Base-by-base conservation (phyloP, 1,139 yeast species). In the Saccharomycopsis phalli region DNA sequence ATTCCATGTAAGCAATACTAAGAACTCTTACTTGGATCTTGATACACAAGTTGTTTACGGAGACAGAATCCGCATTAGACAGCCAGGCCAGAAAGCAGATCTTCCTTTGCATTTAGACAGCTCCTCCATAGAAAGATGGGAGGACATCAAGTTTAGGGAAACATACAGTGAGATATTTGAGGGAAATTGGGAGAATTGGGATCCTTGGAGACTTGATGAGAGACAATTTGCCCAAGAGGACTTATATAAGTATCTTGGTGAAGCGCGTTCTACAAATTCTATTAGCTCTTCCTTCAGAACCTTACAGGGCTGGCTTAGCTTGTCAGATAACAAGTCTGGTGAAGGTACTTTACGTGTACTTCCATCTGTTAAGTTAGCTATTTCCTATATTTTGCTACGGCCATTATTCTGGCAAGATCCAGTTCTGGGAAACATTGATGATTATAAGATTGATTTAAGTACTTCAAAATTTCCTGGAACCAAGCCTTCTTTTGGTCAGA, bases 291-390 rank as follows among this genome's bases (percentile, higher is more conserved):
- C 60, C 11, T 68, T 67, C 50, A 54, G 74, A 42, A 59, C 69
- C 23, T 63, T 68, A 42, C 75, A 70, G 53, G 75, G 73, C 5
- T 69, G 74, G 73, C 49, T 68, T 36, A 63, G 71, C 1, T 53
- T 68, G 47, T 57, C 65, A 10, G 55, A 54, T 18, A 57, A 57
- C 19, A 62, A 60, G 5, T 60, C 68, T 4, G 63, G 63, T 20
- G 71, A 66, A 47, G 75, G 75, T 1, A 63, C 74, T 3, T 55
- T 70, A 32, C 53, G 55, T 38, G 58, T 70, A 25, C 58, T 60
- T 14, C 75, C 76, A 3, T 53, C 56, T 45, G 49, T 69, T 10
- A 61, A 57, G 36, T 52, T 58, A 31, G 54, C 58, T 7, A 65
- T 66, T 21, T 65, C 74, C 1, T 70, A 70, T 49, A 51, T 61